These are phyloP conservation scores for Kodamaea anthophila DNA, from an alignment of 1,139 yeast species.

Conservation along the genomic window DNA sequence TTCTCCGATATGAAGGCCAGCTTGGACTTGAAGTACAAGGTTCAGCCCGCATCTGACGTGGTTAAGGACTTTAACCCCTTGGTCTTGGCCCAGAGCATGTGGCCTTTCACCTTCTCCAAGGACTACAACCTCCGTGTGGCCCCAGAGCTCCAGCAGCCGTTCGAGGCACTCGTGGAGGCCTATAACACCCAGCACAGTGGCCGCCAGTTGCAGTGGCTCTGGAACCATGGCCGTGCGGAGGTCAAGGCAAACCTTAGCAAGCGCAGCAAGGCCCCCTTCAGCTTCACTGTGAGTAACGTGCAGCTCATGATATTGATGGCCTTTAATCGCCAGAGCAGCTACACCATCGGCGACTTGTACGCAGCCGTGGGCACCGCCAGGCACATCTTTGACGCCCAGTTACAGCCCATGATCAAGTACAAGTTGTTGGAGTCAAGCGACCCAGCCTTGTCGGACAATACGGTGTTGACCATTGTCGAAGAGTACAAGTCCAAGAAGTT, in stretches of 20 bases:
- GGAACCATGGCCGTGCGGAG: constrained; percentile 94
- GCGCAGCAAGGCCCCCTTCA: constrained; percentile 78
- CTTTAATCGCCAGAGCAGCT: constrained; percentile 58
- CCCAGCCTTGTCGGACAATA: constrained; percentile 42
- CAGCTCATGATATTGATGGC: constrained; percentile 84
- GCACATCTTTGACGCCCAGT: constrained; percentile 65
- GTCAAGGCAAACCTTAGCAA: constrained; percentile 80
- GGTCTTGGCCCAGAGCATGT: constrained; percentile 80
- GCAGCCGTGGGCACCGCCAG: constrained; percentile 64
- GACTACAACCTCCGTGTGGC: constrained; percentile 40
- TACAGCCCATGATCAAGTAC: constrained; percentile 73
- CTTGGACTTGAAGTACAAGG: constrained; percentile 63
- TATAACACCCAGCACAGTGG: constrained; percentile 79
- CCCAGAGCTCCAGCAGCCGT: constrained; percentile 55
- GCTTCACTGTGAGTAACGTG: constrained; percentile 73
- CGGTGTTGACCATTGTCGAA: constrained; percentile 63
- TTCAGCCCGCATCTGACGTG: constrained; percentile 32
- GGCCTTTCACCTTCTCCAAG: constrained; percentile 64
- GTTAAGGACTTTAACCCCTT: constrained; percentile 68
- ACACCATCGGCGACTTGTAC: constrained; percentile 55
- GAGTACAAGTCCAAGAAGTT: constrained; percentile 84
- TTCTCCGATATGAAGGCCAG: constrained; percentile 91
- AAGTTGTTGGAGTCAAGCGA: constrained; percentile 62
- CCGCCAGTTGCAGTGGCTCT: constrained; percentile 88
- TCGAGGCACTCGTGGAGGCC: constrained; percentile 60